Evolutionary conservation across 148 eudicot genomes (phyloP), one percentile per base, ranked within the genome.

Genomic region (Talinum fruticosum): DNA sequence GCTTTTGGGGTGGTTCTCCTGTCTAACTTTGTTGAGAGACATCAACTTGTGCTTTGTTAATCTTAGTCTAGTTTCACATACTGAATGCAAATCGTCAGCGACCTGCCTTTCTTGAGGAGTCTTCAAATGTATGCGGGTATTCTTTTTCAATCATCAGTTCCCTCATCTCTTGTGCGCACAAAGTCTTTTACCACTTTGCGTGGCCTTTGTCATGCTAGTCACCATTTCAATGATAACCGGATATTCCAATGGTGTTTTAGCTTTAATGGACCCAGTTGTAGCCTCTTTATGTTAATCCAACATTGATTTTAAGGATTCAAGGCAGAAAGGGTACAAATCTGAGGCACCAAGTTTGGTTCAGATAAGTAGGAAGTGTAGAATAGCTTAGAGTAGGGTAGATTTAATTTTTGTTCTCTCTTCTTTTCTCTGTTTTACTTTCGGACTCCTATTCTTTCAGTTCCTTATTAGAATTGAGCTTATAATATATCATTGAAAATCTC

Each of bases 51-150:
- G 73, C 24, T 8, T 8, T 6, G 30, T 69, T 69, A 8, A 69
- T 41, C 73, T 69, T 69, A n/a, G 30, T 23, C 29, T 4, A 12
- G 49, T 51, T n/a, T n/a, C 47, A 8, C 14, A 8, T 18, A 69
- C 19, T 36, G 47, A 29, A 14, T 69, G 28, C 73, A 37, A 69
- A 2, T 37, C 16, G 16, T 69, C 14, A n/a, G 15, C 30, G 33
- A n/a, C 36, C 79, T 75, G 51, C 79, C 83, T 68, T 71, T 72
- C 38, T 64, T 80, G 30, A 59, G 32, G 4, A 45, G 44, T 21
- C 23, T 76, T 67, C 45, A 66, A 49, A 29, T 81, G 71, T 13
- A 36, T 1, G 1, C 29, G 4, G 76, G 83, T 47, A 7, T 8
- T 1, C 77, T 77, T 30, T 41, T 51, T 69, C 37, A 41, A 8